Base-by-base conservation (phyloP, 345 rosid species). In the Acer negundo region DNA sequence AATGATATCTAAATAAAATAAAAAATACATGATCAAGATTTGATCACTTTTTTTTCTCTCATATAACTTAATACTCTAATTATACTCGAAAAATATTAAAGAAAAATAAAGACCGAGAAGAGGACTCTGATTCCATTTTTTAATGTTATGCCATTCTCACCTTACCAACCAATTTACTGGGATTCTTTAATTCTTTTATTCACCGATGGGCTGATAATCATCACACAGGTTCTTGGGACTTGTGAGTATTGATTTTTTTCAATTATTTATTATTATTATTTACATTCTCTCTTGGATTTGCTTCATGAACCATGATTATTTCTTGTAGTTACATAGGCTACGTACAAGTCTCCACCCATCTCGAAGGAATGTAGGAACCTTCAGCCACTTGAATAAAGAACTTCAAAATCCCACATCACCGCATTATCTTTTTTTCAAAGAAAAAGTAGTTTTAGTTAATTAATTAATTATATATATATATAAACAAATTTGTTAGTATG, bases 111-210 rank as follows among this genome's bases (percentile, higher is more conserved):
- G n/a, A n/a, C n/a, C n/a, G n/a, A n/a, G n/a, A n/a, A n/a, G n/a
- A n/a, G n/a, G n/a, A n/a, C n/a, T n/a, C n/a, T n/a, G n/a, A n/a
- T n/a, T n/a, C n/a, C n/a, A n/a, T n/a, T n/a, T n/a, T n/a, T n/a
- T n/a, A n/a, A n/a, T n/a, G 31, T 28, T 28, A 77, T 78, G 12
- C 24, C 66, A 65, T 69, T 73, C 67, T 65, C 22, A 1, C 35
- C 61, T 28, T 35, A 68, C 81, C 88, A 78, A 68, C 81, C 88
- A 78, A 83, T 13, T 85, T 85, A 82, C 44, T 28, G 80, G 85
- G 79, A 77, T 80, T 71, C 81, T 79, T 56, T 72, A 61, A 69
- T 80, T 82, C 77, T 65, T 70, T 35, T 4, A 64, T 66, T 67
- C 67, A 66, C 24, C 6, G 6, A 35, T 23, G 46, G 67, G n/a